Conservation (phyloP, 2,329 filamentous ascomycete genomes). For the Exophiala dermatitidis region DNA sequence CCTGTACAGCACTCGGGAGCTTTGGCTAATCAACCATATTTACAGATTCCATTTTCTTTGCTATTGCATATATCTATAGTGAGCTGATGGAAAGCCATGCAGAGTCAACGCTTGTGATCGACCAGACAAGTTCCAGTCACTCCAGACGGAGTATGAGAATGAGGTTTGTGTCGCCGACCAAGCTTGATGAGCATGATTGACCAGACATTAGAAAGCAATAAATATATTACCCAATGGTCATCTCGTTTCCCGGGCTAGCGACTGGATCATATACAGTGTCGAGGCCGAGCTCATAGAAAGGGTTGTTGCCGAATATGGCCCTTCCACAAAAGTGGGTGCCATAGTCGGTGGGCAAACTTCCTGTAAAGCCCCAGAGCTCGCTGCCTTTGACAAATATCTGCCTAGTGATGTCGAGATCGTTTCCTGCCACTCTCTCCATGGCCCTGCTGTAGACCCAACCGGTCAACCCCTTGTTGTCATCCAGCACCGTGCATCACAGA, state of each 20-base stretch:
- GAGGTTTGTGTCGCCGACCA: conserved; percentile 61
- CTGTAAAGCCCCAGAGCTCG: conserved; percentile 94
- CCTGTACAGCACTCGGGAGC: conserved; percentile 8
- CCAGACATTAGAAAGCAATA: conserved; percentile 63
- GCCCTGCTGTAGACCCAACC: conserved; percentile 77
- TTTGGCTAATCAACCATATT: conserved; percentile 3
- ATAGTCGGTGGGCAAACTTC: conserved; percentile 97
- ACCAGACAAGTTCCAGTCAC: conserved; percentile 75
- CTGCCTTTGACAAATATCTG: conserved; percentile 82
- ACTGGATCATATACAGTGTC: conserved; percentile 98
- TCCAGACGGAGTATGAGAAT: conserved; percentile 74
- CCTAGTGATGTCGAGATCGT: conserved; percentile 86
- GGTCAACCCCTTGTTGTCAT: conserved; percentile 90
- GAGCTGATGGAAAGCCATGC: conserved; percentile 26
- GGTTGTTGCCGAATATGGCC: conserved; percentile 82
- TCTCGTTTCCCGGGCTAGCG: conserved; percentile 88
- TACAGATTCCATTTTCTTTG: conserved; percentile 4
- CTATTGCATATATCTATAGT: neutral
- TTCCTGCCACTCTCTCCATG: conserved; percentile 93
- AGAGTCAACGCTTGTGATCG: conserved; percentile 94
- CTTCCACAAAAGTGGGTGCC: conserved; percentile 87
- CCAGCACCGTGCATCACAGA: conserved; percentile 77
- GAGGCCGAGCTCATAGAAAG: conserved; percentile 84
- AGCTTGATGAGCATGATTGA: conserved; percentile 34
- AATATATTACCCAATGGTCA: conserved; percentile 91